A percentile compares a stretch with the other conserved stretches of the same genome.
These are phyloP conservation scores for Penicillium sp. DNA, from an alignment of 2,329 filamentous ascomycete genomes.

Conservation along the genomic window DNA sequence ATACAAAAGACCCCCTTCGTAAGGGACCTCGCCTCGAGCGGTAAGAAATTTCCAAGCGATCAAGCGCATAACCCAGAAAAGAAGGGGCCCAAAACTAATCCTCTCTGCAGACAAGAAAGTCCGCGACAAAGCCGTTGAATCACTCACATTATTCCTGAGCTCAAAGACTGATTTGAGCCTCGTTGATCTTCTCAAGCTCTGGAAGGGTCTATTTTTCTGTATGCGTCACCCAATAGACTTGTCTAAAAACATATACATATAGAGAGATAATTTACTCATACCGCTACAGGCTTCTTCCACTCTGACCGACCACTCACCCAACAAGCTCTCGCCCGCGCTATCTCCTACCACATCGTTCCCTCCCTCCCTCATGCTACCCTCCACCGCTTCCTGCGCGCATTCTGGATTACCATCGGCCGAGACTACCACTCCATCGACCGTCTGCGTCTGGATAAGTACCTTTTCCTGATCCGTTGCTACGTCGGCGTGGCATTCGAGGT, in stretches of 20 bases:
- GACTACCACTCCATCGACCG: conserved; percentile 73
- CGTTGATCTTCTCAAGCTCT: conserved; percentile 80
- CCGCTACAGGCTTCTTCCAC: conserved; percentile 76
- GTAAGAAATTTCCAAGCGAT: conserved; percentile 43
- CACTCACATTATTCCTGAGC: conserved; percentile 75
- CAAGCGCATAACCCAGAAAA: neutral
- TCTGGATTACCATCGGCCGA: conserved; percentile 69
- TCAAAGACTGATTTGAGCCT: conserved; percentile 61
- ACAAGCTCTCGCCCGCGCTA: conserved; percentile 75
- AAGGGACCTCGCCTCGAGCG: conserved; percentile 79
- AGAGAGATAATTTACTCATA: conserved; percentile 1
- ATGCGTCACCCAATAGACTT: conserved; percentile 21
- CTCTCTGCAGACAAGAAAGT: conserved; percentile 67
- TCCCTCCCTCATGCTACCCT: conserved; percentile 53
- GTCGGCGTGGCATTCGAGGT: conserved; percentile 67
- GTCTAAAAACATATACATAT: neutral
- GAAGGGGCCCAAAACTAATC: neutral
- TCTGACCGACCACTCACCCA: conserved; percentile 85
- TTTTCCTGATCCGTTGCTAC: conserved; percentile 78
- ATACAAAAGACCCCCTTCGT: conserved; percentile 67
- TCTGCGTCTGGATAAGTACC: conserved; percentile 86
- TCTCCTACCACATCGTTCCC: conserved; percentile 67
- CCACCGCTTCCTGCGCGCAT: conserved; percentile 58
- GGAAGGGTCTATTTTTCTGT: conserved; percentile 92
- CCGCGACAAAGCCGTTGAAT: conserved; percentile 73